Conservation (phyloP, 768 basidiomycete species). For the Stropharia rugosoannulata region DNA sequence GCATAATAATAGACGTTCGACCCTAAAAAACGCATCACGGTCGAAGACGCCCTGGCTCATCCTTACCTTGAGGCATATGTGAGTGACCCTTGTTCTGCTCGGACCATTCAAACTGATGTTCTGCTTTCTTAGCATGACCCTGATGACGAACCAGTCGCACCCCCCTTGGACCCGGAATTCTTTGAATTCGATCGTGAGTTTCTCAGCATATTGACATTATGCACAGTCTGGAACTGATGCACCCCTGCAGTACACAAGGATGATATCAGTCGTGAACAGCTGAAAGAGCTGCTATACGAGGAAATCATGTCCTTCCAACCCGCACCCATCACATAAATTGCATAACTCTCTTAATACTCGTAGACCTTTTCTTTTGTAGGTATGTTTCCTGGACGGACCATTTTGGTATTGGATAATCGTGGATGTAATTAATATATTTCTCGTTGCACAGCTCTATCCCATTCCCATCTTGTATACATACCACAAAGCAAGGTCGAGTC, state of each 20-base stretch:
- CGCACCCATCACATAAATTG: constrained; percentile 38
- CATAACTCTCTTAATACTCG: neutral
- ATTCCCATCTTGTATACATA: neutral
- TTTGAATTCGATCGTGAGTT: constrained; percentile 93
- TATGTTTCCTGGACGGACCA: neutral
- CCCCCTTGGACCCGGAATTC: constrained; percentile 94
- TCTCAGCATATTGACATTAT: neutral
- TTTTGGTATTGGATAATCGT: neutral
- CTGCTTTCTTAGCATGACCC: constrained; percentile 72
- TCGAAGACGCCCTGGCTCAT: constrained; percentile 92
- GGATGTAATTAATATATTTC: neutral
- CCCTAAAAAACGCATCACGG: constrained; percentile 94
- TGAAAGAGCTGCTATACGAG: constrained; percentile 92
- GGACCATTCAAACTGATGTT: neutral
- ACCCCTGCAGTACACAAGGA: constrained; percentile 81
- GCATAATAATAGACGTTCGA: constrained; percentile 75
- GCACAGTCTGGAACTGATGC: neutral
- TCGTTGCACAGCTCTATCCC: neutral
- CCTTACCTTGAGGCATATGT: constrained; percentile 94
- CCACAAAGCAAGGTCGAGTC: neutral
- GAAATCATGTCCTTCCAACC: constrained; percentile 93
- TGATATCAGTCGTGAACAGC: constrained; percentile 91
- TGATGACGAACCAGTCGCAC: constrained; percentile 93
- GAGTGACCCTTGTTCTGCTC: constrained; percentile 24
- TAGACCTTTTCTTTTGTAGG: constrained; percentile 8